These are phyloP conservation scores for Leccinum rimulosum DNA, from an alignment of 768 basidiomycete genomes.

Conservation along the genomic window DNA sequence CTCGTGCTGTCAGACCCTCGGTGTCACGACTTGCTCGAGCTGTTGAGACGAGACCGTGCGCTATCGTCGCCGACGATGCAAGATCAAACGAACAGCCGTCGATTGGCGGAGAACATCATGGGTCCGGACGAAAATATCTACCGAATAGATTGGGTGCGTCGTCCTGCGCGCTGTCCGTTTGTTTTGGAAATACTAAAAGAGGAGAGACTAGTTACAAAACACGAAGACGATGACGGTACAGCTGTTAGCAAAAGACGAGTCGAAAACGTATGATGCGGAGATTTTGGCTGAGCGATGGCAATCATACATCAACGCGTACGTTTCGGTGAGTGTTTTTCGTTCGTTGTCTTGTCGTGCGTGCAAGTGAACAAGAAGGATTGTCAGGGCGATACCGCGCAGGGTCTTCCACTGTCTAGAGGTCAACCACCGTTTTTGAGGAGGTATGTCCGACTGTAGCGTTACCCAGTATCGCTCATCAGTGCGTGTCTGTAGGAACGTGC, in stretches of 20 bases:
- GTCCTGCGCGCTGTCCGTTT: background rate
- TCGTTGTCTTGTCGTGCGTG: background rate
- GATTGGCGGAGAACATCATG: slow-evolving; percentile 64
- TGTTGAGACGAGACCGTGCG: slow-evolving; percentile 65
- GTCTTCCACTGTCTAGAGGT: slow-evolving; percentile 45
- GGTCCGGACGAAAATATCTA: slow-evolving; percentile 79
- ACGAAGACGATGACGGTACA: slow-evolving; percentile 69
- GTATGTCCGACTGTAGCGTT: slow-evolving; percentile 35
- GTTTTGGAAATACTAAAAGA: background rate
- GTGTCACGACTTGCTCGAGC: slow-evolving; percentile 70
- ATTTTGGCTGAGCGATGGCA: slow-evolving; percentile 78
- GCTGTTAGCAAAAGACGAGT: slow-evolving; percentile 77
- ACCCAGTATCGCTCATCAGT: background rate
- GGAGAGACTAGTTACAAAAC: slow-evolving; percentile 52
- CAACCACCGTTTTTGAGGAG: slow-evolving; percentile 64
- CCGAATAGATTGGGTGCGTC: slow-evolving; percentile 74
- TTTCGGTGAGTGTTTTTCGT: slow-evolving; percentile 46
- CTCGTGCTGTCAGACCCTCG: slow-evolving; percentile 63
- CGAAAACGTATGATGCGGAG: slow-evolving; percentile 72
- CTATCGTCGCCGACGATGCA: slow-evolving; percentile 60
- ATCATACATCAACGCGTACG: slow-evolving; percentile 73
- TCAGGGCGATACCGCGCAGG: slow-evolving; percentile 60
- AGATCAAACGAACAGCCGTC: slow-evolving; percentile 66
- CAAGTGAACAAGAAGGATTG: background rate
- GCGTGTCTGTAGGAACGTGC: slow-evolving; percentile 20